Conservation (phyloP, 2,329 filamentous ascomycete species). For the Fusarium sp. region DNA sequence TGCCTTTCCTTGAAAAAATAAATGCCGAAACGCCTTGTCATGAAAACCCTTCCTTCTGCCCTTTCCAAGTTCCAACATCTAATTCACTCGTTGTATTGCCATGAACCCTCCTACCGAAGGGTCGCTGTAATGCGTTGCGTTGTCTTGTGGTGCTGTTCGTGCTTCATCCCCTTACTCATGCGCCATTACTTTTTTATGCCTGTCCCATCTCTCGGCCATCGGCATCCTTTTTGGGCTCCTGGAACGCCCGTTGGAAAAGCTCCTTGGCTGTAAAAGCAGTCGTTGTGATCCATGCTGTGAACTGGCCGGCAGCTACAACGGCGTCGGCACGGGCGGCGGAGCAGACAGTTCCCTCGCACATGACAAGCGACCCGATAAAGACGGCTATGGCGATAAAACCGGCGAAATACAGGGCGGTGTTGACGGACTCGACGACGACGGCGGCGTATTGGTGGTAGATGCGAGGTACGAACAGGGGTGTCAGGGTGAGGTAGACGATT, state of each 20-base stretch:
- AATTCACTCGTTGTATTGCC: slow-evolving; percentile 7
- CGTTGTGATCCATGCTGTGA: slow-evolving; percentile 66
- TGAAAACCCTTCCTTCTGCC: slow-evolving; percentile 24
- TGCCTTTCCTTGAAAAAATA: slow-evolving; percentile 13
- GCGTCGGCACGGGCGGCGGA: slow-evolving; percentile 66
- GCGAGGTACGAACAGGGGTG: slow-evolving; percentile 60
- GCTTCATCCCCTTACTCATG: not conserved
- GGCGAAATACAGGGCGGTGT: slow-evolving; percentile 69
- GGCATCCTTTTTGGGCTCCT: slow-evolving; percentile 47
- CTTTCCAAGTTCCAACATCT: slow-evolving; percentile 13
- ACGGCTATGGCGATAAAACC: slow-evolving; percentile 71
- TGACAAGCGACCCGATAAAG: slow-evolving; percentile 67
- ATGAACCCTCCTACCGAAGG: not conserved
- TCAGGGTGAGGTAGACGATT: slow-evolving; percentile 65
- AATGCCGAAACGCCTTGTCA: slow-evolving; percentile 44
- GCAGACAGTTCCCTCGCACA: slow-evolving; percentile 71
- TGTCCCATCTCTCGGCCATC: slow-evolving; percentile 56
- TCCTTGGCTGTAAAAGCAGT: slow-evolving; percentile 62
- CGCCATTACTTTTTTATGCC: slow-evolving; percentile 35
- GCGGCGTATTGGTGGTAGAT: slow-evolving; percentile 63
- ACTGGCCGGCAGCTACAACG: slow-evolving; percentile 67
- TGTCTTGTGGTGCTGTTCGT: not conserved
- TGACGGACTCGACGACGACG: slow-evolving; percentile 64
- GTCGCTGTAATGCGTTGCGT: slow-evolving; percentile 3
- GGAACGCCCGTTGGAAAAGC: slow-evolving; percentile 60